phyloP scores from a whole-genome alignment of 305 asterid genomes.

The Coffea humblotiana region DNA sequence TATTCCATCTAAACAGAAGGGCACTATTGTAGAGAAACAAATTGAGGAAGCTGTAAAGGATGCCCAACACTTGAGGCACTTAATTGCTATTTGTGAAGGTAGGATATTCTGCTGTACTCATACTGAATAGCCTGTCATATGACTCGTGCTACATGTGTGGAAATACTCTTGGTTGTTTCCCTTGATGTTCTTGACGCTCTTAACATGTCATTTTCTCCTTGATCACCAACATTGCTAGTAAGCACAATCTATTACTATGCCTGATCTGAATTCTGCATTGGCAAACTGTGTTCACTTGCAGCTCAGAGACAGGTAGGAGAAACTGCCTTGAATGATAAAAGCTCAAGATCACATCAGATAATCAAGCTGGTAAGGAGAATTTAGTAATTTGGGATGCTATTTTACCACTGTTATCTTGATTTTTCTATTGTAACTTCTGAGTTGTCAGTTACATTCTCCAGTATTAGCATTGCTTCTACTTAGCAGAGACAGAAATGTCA shows the following conservation, averaged over 20 bases:
- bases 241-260: neutral
- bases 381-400: neutral
- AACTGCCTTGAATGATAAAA: conserved; percentile 82
- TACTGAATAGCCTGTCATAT: conserved; percentile 13
- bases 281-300: conserved; percentile 40
- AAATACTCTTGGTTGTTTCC: conserved; percentile 2
- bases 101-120: neutral
- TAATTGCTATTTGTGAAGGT: conserved; percentile 87
- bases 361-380: conserved; percentile 70
- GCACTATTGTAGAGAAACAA: conserved; percentile 82
- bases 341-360: conserved; percentile 98
- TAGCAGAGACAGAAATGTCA: neutral
- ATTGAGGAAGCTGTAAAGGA: conserved; percentile 76
- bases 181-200: conserved; percentile 1
- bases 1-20: conserved; percentile 57
- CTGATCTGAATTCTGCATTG: conserved; percentile 17
- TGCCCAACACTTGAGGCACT: conserved; percentile 67
- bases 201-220: neutral
- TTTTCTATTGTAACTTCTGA: neutral
- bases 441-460: neutral
- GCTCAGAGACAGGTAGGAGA: conserved; percentile 98
- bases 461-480: neutral
- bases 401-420: conserved; percentile 3
- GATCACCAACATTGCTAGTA: neutral
- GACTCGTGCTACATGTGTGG: neutral